Evolutionary conservation across 371 early-diverging fungal species (phyloP), one percentile per base, ranked within the genome.

Genomic region (Choanephora cucurbitarum): DNA sequence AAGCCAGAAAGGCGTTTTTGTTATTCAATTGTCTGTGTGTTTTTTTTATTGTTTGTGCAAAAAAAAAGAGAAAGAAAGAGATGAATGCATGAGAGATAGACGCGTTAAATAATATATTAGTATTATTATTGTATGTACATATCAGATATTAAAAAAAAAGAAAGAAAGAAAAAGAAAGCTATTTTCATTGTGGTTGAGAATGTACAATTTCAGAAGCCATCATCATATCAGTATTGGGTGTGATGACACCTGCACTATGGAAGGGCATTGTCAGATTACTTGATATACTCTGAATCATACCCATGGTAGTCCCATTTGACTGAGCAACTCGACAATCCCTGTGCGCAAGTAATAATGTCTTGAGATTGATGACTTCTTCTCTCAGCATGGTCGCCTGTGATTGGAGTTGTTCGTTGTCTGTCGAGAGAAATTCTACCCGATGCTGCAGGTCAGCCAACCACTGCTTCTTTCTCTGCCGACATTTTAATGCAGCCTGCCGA

Each of bases 401-500:
- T 47, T 86, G 83, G 33, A 92, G 63, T 24, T 77, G 77, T 60
- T 90, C 91, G 59, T 92, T 92, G 48, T 92, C 91, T 3, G 59
- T 65, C 0, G 86, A 69, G 54, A 91, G 65, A 44, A 68, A 80
- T 50, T 91, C 92, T 7, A 92, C 89, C 42, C 86, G 87, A 33
- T 72, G 72, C 52, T 94, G 92, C 50, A 94, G 75, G 33, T 87
- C 82, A 45, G 81, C 79, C 21, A 92, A 73, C 87, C 90, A 91
- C 58, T 90, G 87, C 70, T 92, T 92, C 70, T 94, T 94, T 61
- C 92, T 88, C 67, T 91, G 92, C 28, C 94, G 83, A 62, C 94
- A 94, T 62, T 92, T 92, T 14, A 91, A 81, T 1, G 94, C 94
- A 7, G 94, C 94, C 70, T 83, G 82, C 50, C 91, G 78, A 66